These are phyloP conservation scores for Musa beccarii DNA, from an alignment of 176 grass and related monocot genomes.

Conservation along the genomic window DNA sequence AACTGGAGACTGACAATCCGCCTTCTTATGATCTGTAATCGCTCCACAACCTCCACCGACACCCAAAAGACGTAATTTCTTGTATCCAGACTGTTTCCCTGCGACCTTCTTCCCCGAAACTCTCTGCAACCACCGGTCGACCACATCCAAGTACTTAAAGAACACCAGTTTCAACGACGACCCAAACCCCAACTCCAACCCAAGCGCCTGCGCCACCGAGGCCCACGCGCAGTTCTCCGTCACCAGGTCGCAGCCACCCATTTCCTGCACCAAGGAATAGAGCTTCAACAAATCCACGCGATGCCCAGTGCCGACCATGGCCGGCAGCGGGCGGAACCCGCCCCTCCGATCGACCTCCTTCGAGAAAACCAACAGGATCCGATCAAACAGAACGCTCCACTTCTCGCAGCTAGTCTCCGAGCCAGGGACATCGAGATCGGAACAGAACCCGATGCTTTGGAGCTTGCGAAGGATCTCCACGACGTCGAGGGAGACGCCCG, in stretches of 20 bases:
- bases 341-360: constrained; percentile 29
- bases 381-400: constrained; percentile 25
- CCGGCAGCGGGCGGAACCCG: constrained; percentile 31
- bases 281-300: constrained; percentile 41
- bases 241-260: constrained; percentile 28
- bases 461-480: constrained; percentile 43
- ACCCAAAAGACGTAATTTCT: not conserved
- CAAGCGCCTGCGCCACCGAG: constrained; percentile 27
- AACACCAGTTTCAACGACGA: constrained; percentile 42
- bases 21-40: not conserved
- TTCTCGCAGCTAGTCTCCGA: constrained; percentile 15
- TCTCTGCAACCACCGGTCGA: constrained; percentile 42
- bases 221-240: constrained; percentile 25
- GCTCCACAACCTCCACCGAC: not conserved
- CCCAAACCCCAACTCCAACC: constrained; percentile 19
- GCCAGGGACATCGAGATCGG: constrained; percentile 21
- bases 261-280: constrained; percentile 29
- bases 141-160: constrained; percentile 40
- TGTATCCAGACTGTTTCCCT: not conserved
- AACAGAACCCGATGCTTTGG: constrained; percentile 44
- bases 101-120: constrained; percentile 4
- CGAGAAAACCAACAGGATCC: constrained; percentile 36
- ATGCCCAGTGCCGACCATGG: constrained; percentile 22
- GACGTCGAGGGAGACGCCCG: not conserved
- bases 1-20: not conserved